Base-by-base conservation (phyloP, 1,139 yeast genomes). In the Taphrina confusa region DNA sequence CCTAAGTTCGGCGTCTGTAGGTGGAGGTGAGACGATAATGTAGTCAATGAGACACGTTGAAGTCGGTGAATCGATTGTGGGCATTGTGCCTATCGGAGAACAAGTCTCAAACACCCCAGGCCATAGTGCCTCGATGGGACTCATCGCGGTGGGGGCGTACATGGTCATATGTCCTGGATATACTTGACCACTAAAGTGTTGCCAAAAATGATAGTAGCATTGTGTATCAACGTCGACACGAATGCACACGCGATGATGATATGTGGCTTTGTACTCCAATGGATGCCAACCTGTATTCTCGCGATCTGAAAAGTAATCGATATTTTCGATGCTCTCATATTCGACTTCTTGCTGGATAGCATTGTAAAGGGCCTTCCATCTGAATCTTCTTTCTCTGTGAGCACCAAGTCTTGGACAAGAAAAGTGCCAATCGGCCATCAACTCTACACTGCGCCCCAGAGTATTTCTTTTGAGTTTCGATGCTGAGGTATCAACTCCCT, bases 151-250 rank as follows among this genome's bases (percentile, higher is more conserved):
- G n/a, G n/a, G n/a, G n/a, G n/a, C n/a, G 23, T 9, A 18, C 25
- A 37, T 37, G n/a, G 8, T 37, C 25, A 37, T 37, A n/a, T 18
- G 42, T 4, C 23, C n/a, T n/a, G 22, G 42, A 37, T 37, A 37
- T 37, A 37, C 42, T n/a, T 37, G 42, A n/a, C 42, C 42, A 18
- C 20, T 18, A n/a, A 37, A 37, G 25, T 37, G 42, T 11, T 25
- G 25, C 9, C 25, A 18, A n/a, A 37, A 37, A 18, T 18, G 9
- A 37, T 37, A 37, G 1, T 37, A 37, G n/a, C 42, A 37, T 9
- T 9, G n/a, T 6, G 23, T 18, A 11, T n/a, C 12, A 37, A n/a
- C 25, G n/a, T 18, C n/a, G n/a, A 37, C 8, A 8, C 42, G 23
- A n/a, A 2, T 11, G n/a, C 42, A 37, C 9, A 16, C 9, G 9